phyloP scores from a whole-genome alignment of 371 early-diverging fungal genomes.

The Mortierella polycephala region DNA sequence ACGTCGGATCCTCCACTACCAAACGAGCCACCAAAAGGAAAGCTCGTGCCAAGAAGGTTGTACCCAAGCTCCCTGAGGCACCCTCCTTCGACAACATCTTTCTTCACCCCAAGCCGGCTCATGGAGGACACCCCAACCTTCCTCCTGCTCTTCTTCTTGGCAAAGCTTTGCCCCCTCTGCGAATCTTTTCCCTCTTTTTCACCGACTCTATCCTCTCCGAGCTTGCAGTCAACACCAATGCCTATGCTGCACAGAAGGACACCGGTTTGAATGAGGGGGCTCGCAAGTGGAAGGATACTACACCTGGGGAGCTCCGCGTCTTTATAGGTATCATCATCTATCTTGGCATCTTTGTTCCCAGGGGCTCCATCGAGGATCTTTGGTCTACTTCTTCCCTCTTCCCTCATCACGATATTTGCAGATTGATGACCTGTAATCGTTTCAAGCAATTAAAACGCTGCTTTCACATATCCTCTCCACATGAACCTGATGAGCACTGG shows the following conservation, averaged over 20 bases:
- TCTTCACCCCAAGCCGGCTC: neutral
- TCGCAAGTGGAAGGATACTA: slow-evolving; percentile 13
- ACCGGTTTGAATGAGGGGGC: slow-evolving; percentile 3
- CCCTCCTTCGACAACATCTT: slow-evolving; percentile 4
- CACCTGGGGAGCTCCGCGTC: neutral
- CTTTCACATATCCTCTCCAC: slow-evolving; percentile 15
- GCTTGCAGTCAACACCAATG: slow-evolving; percentile 24
- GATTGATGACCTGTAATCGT: slow-evolving; percentile 9
- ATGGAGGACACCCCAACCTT: slow-evolving; percentile 1
- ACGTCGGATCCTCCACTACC: slow-evolving; percentile 1
- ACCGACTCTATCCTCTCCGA: slow-evolving; percentile 7
- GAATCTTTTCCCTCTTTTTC: slow-evolving; percentile 23
- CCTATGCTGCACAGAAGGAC: slow-evolving; percentile 15
- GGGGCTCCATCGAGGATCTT: neutral
- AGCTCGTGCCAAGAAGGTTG: slow-evolving; percentile 3
- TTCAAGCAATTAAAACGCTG: slow-evolving; percentile 27
- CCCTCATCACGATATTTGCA: neutral
- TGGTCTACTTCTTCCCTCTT: slow-evolving; percentile 2
- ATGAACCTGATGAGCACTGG: neutral
- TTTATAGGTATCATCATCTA: slow-evolving; percentile 10
- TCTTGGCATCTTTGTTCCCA: slow-evolving; percentile 8
- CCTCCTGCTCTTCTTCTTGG: slow-evolving; percentile 3
- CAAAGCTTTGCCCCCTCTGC: neutral
- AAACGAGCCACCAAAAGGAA: slow-evolving; percentile 3
- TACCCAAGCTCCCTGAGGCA: slow-evolving; percentile 1